Base-by-base conservation (phyloP, 2,329 filamentous ascomycete genomes). In the Paecilomyces fulvus region DNA sequence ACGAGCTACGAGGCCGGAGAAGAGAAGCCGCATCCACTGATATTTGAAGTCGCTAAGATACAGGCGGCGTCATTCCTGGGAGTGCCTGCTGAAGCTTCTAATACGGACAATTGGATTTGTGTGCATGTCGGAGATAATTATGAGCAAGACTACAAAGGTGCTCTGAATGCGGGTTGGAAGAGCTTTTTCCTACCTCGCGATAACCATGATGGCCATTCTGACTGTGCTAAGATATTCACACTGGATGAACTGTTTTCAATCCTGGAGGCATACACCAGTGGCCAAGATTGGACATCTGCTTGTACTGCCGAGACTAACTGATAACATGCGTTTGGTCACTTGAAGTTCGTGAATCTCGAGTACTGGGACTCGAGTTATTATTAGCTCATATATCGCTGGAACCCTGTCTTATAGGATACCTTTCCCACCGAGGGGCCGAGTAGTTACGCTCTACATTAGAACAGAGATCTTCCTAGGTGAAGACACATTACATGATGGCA, bases 71-170 rank as follows among this genome's bases (percentile, higher is more conserved):
- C 48, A 55, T 54, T 17, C 49, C 11, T 33, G 30, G 30, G 55
- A 30, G 11, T 51, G 30, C 25, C 30, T 37, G 4, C n/a, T 28
- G 56, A 55, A 51, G 54, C 54, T 17, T 7, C 20, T 12, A 52
- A 54, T 6, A 23, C 25, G 56, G 55, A 55, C 23, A 46, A 64
- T 6, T 69, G 66, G 67, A 61, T 58, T 3, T 67, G 63, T 58
- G 63, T 77, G 1, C 76, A 78, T 65, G 68, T 77, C n/a, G 76
- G 76, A 1, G 76, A 78, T 59, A 73, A 78, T 33, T 70, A 67
- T 54, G 57, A 61, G 10, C 75, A 76, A 58, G 76, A 78, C 57
- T 76, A 71, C 54, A 25, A 59, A 23, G 75, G 68, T 49, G 74
- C 74, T 14, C 50, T 58, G 9, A 56, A 65, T 55, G 72, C 71